A percentile compares a stretch with the other conserved stretches of the same genome.
These are phyloP conservation scores for Trichoderma lentiforme DNA, from an alignment of 2,329 filamentous ascomycete genomes.

Conservation along the genomic window DNA sequence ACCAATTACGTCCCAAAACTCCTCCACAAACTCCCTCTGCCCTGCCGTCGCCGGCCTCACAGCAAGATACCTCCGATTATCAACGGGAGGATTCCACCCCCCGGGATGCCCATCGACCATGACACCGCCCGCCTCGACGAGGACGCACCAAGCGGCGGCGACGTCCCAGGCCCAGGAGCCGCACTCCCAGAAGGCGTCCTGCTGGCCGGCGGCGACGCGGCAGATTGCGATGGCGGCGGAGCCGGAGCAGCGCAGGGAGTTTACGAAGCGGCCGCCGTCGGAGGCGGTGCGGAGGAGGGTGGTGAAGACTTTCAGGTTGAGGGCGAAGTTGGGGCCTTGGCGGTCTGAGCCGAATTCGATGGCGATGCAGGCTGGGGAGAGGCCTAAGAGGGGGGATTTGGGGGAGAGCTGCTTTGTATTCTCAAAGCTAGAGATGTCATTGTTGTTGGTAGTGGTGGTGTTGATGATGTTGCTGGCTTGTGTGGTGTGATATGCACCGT, in stretches of 20 bases:
- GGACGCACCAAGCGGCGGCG: background rate
- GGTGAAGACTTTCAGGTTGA: background rate
- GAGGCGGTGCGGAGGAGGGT: background rate
- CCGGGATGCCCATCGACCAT: conserved; percentile 34
- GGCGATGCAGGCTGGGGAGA: background rate
- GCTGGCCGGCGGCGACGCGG: background rate
- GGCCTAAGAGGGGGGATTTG: background rate
- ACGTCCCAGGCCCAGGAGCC: background rate
- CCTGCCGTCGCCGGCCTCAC: background rate
- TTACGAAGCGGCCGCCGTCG: background rate
- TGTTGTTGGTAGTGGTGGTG: background rate
- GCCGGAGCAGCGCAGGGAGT: background rate
- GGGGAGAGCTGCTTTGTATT: background rate
- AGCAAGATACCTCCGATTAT: background rate
- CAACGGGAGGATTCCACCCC: background rate
- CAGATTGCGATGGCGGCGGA: background rate
- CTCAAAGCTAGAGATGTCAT: background rate
- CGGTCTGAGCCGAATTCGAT: background rate
- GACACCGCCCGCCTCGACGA: background rate
- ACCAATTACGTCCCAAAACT: background rate
- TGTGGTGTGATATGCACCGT: background rate
- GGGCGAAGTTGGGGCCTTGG: background rate
- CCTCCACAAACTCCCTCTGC: background rate
- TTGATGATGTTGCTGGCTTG: background rate
- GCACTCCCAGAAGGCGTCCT: conserved; percentile 1